Percentiles rank a stretch among this genome's conserved stretches.
Conservation (phyloP, 208 protist genomes). For the Crithidia expoeki region DNA sequence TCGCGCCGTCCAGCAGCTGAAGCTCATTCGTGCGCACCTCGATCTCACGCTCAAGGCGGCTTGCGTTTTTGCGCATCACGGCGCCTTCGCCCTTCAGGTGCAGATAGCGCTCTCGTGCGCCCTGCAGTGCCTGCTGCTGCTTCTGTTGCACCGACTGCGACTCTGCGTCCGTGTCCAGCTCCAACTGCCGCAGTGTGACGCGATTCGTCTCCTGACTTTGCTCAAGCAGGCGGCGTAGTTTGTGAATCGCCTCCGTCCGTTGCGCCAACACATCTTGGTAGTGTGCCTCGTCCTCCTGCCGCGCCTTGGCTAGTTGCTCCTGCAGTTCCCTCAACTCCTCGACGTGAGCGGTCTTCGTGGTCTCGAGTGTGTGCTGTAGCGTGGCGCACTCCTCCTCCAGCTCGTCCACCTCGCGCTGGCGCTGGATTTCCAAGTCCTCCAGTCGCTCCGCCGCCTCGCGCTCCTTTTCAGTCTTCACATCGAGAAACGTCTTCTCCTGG, state of each 20-base stretch:
- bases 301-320: slow-evolving; percentile 38
- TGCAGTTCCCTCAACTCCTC: slow-evolving; percentile 45
- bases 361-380: slow-evolving; percentile 75
- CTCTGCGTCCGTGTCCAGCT: slow-evolving; percentile 95
- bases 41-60: slow-evolving; percentile 91
- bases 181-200: slow-evolving; percentile 90
- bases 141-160: slow-evolving; percentile 83
- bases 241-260: slow-evolving; percentile 59
- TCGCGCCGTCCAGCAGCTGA: slow-evolving; percentile 72
- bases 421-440: slow-evolving; percentile 77
- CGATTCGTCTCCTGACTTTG: slow-evolving; percentile 78
- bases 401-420: slow-evolving; percentile 89
- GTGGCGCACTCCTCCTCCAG: slow-evolving; percentile 76
- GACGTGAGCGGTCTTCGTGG: slow-evolving; percentile 45
- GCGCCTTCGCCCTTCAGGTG: slow-evolving; percentile 95
- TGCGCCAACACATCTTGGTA: slow-evolving; percentile 83
- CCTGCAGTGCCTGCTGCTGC: slow-evolving; percentile 73
- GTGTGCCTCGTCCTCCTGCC: slow-evolving; percentile 67
- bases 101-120: slow-evolving; percentile 85
- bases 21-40: slow-evolving; percentile 82
- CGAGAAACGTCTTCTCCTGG: slow-evolving; percentile 91
- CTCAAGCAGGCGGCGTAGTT: slow-evolving; percentile 67
- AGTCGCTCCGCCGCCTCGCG: slow-evolving; percentile 68
- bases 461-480: slow-evolving; percentile 83
- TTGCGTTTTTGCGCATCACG: slow-evolving; percentile 94